A percentile compares a stretch with the other conserved stretches of the same genome.
These are phyloP conservation scores for Trichoderma citrinoviride DNA, from an alignment of 2,329 filamentous ascomycete genomes.

Conservation along the genomic window DNA sequence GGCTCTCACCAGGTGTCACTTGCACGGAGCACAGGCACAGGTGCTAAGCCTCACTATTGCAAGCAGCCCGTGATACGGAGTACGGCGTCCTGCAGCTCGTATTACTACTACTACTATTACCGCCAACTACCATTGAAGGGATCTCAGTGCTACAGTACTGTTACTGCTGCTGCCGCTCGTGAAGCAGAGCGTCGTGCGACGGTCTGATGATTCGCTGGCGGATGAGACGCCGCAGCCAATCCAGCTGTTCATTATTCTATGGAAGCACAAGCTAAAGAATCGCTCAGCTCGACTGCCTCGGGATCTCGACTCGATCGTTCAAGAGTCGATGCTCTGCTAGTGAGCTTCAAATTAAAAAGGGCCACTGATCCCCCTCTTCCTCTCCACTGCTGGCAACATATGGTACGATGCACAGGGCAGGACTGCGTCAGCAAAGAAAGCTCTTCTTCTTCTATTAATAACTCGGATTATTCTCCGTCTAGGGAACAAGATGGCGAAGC, in stretches of 20 bases:
- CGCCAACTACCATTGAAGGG: no score
- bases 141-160: no score
- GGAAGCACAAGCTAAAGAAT: background rate
- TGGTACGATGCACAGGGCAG: background rate
- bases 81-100: background rate
- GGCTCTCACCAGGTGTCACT: background rate
- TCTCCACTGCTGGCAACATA: background rate
- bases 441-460: background rate
- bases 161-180: no score
- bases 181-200: background rate
- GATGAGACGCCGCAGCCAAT: background rate
- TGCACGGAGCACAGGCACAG: background rate
- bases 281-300: background rate
- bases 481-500: background rate
- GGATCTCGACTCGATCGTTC: background rate
- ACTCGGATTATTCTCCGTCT: background rate
- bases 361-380: background rate
- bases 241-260: background rate
- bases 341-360: constrained; percentile 10
- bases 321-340: constrained; percentile 9
- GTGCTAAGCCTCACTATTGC: background rate
- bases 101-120: background rate
- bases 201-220: background rate
- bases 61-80: background rate
- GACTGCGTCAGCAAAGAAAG: background rate